Evolutionary conservation across 805 yeast species (phyloP).

Genomic region (Torulaspora microellipsoides): DNA sequence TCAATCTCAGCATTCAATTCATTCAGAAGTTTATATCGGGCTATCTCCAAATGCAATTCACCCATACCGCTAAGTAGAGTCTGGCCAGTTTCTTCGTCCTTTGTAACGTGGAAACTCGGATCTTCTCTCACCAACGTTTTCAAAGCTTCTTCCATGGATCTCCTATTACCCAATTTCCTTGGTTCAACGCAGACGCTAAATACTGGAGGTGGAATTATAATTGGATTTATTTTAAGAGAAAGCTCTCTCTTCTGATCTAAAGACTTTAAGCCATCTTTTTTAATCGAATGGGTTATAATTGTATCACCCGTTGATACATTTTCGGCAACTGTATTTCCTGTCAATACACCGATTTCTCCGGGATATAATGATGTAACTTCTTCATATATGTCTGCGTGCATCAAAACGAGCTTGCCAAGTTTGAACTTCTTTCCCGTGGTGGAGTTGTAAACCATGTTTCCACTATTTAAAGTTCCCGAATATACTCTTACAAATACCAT

Average conservation of each 20-base stretch:
- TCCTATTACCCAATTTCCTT: constrained; percentile 69
- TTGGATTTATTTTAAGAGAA: constrained; percentile 59
- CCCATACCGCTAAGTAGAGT: constrained; percentile 98
- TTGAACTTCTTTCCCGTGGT: constrained; percentile 63
- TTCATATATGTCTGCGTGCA: constrained; percentile 85
- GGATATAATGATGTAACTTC: constrained; percentile 58
- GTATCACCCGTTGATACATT: constrained; percentile 90
- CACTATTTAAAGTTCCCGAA: constrained; percentile 66
- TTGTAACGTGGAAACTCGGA: constrained; percentile 71
- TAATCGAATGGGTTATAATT: constrained; percentile 54
- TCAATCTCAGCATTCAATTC: constrained; percentile 80
- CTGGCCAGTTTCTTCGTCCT: constrained; percentile 83
- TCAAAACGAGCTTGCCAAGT: constrained; percentile 63
- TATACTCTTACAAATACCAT: constrained; percentile 87
- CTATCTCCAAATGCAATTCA: constrained; percentile 88
- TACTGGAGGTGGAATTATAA: constrained; percentile 85
- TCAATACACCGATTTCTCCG: constrained; percentile 83
- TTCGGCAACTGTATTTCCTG: constrained; percentile 40
- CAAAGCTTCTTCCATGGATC: constrained; percentile 68
- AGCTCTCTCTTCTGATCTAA: constrained; percentile 38
- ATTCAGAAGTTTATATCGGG: constrained; percentile 68
- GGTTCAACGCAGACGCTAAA: constrained; percentile 86
- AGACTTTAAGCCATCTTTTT: constrained; percentile 46
- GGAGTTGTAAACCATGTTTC: constrained; percentile 61
- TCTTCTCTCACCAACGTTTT: constrained; percentile 73